Evolutionary conservation across 2,329 filamentous ascomycete species (phyloP).

Genomic region (Alternaria solani): DNA sequence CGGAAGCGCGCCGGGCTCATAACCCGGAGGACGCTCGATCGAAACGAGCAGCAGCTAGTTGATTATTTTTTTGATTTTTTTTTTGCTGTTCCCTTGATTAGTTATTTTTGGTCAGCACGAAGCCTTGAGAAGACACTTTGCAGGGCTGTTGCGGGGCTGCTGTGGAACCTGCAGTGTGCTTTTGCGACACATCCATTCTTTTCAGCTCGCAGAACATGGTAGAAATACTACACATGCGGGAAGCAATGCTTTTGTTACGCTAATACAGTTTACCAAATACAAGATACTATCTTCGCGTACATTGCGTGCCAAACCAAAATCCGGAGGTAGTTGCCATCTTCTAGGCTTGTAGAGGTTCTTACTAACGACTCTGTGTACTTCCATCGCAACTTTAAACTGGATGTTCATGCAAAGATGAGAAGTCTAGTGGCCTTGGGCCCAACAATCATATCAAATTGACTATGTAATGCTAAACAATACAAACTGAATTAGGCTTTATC

Average conservation of each 20-base stretch:
- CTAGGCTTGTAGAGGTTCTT: background rate
- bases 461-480: background rate
- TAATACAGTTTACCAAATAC: background rate
- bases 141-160: no score
- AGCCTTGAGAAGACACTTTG: background rate
- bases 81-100: background rate
- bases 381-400: background rate
- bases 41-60: slow-evolving; percentile 36
- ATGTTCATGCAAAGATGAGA: no score
- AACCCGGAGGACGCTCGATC: slow-evolving; percentile 46
- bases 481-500: background rate
- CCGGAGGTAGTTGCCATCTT: background rate
- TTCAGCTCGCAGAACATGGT: background rate
- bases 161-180: background rate
- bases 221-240: background rate
- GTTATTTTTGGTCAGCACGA: background rate
- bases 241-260: background rate
- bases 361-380: background rate
- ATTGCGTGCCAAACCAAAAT: background rate
- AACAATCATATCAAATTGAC: slow-evolving; percentile 14
- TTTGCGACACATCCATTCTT: background rate
- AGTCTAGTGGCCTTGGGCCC: slow-evolving; percentile 18
- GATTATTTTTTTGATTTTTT: background rate
- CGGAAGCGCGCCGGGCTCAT: slow-evolving; percentile 50
- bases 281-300: background rate